phyloP scores from a whole-genome alignment of 306 rosid genomes.

The Clitoria ternatea region DNA sequence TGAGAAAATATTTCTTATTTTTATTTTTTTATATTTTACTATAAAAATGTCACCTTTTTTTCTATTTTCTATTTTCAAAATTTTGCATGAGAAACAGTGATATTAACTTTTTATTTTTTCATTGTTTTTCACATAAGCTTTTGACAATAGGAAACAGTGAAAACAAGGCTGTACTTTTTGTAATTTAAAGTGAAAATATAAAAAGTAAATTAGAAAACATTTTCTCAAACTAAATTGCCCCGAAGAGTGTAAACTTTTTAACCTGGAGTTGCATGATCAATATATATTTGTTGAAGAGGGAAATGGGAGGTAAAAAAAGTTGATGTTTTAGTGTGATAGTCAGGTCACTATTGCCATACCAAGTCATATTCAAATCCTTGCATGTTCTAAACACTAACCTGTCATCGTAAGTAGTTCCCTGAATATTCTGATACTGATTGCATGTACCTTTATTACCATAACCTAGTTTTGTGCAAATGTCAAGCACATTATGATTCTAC shows the following conservation, averaged over 20 bases:
- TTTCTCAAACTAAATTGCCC: no score
- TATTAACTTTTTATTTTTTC: no score
- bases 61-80: no score
- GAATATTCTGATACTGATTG: not conserved
- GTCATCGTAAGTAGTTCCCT: not conserved
- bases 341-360: not conserved
- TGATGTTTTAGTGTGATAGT: not conserved
- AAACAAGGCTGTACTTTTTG: no score
- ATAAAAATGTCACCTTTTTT: no score
- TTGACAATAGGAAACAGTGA: no score
- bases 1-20: no score
- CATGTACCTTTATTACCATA: not conserved
- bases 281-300: conserved; percentile 6
- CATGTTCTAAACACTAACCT: not conserved
- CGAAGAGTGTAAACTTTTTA: not conserved
- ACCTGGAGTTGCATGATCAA: not conserved
- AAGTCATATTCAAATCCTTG: not conserved
- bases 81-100: no score
- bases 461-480: not conserved
- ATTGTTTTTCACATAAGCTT: no score
- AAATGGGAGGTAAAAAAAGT: not conserved
- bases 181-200: no score
- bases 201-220: no score
- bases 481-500: not conserved
- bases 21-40: no score